These are phyloP conservation scores for Stemphylium lycopersici DNA, from an alignment of 2,329 filamentous ascomycete genomes.

Conservation along the genomic window DNA sequence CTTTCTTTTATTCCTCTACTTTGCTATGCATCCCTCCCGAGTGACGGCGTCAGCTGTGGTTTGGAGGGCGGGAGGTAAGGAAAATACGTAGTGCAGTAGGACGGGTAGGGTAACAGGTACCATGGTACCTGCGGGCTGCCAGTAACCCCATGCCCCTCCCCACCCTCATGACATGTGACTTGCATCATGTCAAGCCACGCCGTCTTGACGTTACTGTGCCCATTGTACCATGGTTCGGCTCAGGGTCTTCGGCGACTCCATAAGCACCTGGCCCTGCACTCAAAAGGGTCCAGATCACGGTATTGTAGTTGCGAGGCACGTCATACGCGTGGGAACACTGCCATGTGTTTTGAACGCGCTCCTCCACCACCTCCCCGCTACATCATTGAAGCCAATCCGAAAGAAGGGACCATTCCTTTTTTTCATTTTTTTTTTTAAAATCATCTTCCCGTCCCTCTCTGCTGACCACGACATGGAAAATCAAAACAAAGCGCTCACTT, in stretches of 20 bases:
- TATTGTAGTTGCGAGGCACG: not conserved
- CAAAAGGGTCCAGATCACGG: not conserved
- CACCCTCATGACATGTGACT: slow-evolving; percentile 8
- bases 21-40: no score
- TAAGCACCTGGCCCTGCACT: not conserved
- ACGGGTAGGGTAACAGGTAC: not conserved
- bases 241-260: slow-evolving; percentile 6
- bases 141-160: not conserved
- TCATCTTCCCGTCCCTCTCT: no score
- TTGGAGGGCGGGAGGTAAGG: not conserved
- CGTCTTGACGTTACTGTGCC: not conserved
- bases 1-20: not conserved
- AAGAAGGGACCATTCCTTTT: no score
- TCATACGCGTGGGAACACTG: not conserved
- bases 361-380: no score
- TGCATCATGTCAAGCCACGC: slow-evolving; percentile 17
- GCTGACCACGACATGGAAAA: no score
- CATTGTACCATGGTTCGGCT: slow-evolving; percentile 12
- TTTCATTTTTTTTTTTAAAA: no score
- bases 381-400: no score
- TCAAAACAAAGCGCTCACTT: no score
- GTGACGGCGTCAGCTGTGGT: no score
- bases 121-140: slow-evolving; percentile 7
- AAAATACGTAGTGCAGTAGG: not conserved
- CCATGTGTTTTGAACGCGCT: no score